These are phyloP conservation scores for Cephaloascus fragrans DNA, from an alignment of 805 yeast genomes.

Conservation along the genomic window DNA sequence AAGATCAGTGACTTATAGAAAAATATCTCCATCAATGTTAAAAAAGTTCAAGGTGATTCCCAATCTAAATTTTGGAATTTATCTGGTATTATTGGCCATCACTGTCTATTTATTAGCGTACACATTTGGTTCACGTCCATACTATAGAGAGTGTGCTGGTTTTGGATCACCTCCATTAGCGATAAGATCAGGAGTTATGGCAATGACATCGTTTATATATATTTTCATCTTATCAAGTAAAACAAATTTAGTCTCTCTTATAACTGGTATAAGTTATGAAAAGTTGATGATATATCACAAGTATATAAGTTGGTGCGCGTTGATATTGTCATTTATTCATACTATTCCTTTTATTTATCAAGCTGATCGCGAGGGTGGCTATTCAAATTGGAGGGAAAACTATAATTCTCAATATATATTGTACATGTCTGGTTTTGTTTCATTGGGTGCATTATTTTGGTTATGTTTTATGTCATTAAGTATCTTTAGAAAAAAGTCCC, in stretches of 20 bases:
- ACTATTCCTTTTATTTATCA: constrained; percentile 40
- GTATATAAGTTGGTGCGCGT: constrained; percentile 30
- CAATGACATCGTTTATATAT: constrained; percentile 41
- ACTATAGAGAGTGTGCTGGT: constrained; percentile 41
- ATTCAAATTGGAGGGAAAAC: constrained; percentile 7
- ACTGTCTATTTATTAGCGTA: constrained; percentile 20
- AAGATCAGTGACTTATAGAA: constrained; percentile 23
- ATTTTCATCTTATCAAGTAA: constrained; percentile 42
- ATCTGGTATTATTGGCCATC: constrained; percentile 19
- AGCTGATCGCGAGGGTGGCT: constrained; percentile 39
- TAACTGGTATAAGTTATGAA: constrained; percentile 49
- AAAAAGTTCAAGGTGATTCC: constrained; percentile 27
- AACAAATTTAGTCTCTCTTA: constrained; percentile 33
- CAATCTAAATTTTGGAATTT: constrained; percentile 23
- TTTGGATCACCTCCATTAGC: constrained; percentile 56
- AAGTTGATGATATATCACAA: constrained; percentile 44
- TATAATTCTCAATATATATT: constrained; percentile 12
- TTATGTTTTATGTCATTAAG: constrained; percentile 34
- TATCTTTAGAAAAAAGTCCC: constrained; percentile 24
- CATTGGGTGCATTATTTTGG: constrained; percentile 32
- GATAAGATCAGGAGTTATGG: constrained; percentile 41
- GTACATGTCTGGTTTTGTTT: constrained; percentile 35
- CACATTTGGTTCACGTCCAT: constrained; percentile 36
- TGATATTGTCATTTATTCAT: constrained; percentile 37
- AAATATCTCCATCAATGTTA: constrained; percentile 14